phyloP scores from a whole-genome alignment of 1,284 basidiomycete genomes.

The Tilletiaria anomala region DNA sequence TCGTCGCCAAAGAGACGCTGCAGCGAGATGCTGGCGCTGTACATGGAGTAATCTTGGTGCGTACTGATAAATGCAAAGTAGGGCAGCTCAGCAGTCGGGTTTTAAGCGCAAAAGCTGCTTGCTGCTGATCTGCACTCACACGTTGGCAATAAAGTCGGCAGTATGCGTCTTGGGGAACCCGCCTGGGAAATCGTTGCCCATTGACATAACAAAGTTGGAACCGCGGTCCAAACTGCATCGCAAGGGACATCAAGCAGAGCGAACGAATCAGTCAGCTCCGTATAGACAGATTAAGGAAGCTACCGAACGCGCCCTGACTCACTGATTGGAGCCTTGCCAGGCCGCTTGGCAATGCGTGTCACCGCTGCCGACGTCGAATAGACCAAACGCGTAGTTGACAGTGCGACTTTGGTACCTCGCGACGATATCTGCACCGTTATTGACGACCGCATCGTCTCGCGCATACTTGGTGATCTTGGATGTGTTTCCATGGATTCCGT shows the following conservation, averaged over 20 bases:
- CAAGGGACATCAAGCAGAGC: constrained; percentile 16
- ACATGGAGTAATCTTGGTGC: constrained; percentile 25
- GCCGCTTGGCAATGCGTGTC: constrained; percentile 16
- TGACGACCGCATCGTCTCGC: constrained; percentile 10
- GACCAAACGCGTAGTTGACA: constrained; percentile 20
- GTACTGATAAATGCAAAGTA: constrained; percentile 13
- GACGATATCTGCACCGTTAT: constrained; percentile 8
- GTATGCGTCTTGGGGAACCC: constrained; percentile 3
- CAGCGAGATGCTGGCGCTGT: constrained; percentile 16
- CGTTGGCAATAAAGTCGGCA: neutral
- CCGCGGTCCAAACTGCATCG: constrained; percentile 22
- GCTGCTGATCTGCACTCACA: neutral
- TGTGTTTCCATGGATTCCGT: constrained; percentile 15
- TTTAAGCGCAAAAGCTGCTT: neutral
- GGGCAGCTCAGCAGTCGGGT: constrained; percentile 7
- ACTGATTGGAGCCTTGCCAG: constrained; percentile 16
- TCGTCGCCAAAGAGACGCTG: constrained; percentile 13
- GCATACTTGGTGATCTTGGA: constrained; percentile 15
- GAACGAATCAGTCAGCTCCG: neutral
- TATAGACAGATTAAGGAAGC: neutral
- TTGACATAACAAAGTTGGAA: constrained; percentile 13
- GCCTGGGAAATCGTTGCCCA: constrained; percentile 1
- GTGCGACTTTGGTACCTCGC: constrained; percentile 15
- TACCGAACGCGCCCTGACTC: neutral
- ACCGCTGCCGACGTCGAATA: constrained; percentile 17